Evolutionary conservation across 2,329 filamentous ascomycete species (phyloP), one percentile per base, ranked within the genome.

Genomic region (Alternaria triticina): DNA sequence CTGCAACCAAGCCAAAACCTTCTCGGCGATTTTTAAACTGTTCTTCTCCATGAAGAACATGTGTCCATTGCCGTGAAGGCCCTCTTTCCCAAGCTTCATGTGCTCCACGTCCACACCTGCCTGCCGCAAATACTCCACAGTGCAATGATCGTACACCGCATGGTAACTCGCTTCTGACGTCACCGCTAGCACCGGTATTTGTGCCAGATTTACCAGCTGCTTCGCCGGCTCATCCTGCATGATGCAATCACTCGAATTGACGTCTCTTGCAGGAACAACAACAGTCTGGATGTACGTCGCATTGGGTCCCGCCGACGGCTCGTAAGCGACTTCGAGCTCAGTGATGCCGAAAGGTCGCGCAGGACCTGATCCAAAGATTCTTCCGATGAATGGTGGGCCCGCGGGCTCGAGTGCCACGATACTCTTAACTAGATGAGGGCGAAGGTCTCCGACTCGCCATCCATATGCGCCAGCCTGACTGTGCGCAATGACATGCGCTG

Each of bases 51-150:
- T 74, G 45, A 77, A 78, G 12, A 75, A 64, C 66, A 79, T 71
- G 28, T 78, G 75, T 10, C 70, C 74, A 51, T 79, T 94, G 63
- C 85, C 83, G 67, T 90, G 83, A 61, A 96, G 82, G 63, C 95
- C 93, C 43, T 84, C 83, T 73, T 89, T 79, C 25, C 85, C 84
- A 2, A 79, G 51, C 17, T 78, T 67, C 17, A 68, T 33, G 61
- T 66, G 70, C 33, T 74, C 66, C 1, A 74, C 70, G 2, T 71
- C 40, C 0, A 77, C 70, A 15, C 76, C 74, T 3, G 67, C 72
- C 49, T 89, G 87, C 56, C 74, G 68, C 70, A 89, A 70, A 70
- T 85, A 89, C 12, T 74, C 64, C 2, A 85, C 82, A 0, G 84
- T 87, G 36, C 85, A 87, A 74, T 85, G 84, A 67, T 90, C 88